Evolutionary conservation across 495 filamentous ascomycete species (phyloP).

Genomic region (Platismatia glauca): DNA sequence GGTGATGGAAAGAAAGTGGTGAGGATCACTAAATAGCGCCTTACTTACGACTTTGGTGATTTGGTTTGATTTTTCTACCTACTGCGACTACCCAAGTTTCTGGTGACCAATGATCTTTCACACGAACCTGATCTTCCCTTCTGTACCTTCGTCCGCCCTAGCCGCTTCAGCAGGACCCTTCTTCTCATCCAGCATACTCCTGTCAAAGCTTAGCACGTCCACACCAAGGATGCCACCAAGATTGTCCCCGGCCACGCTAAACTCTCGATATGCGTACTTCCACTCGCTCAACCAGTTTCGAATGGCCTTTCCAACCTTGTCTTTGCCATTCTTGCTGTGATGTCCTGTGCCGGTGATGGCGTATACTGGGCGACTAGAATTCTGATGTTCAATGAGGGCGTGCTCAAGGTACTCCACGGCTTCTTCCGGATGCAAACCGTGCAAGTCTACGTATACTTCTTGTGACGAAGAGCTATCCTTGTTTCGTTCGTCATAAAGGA

Average conservation of each 20-base stretch:
- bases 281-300: slow-evolving; percentile 87
- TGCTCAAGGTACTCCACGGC: slow-evolving; percentile 89
- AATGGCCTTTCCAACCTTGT: slow-evolving; percentile 94
- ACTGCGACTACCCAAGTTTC: slow-evolving; percentile 9
- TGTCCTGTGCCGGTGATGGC: slow-evolving; percentile 96
- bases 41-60: background rate
- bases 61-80: background rate
- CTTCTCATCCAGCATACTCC: slow-evolving; percentile 39
- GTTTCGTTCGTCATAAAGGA: slow-evolving; percentile 92
- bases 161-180: slow-evolving; percentile 31
- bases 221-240: slow-evolving; percentile 78
- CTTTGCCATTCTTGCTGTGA: slow-evolving; percentile 96
- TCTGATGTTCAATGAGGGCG: slow-evolving; percentile 71
- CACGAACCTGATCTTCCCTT: slow-evolving; percentile 50
- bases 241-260: slow-evolving; percentile 87
- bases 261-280: slow-evolving; percentile 93
- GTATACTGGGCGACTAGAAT: slow-evolving; percentile 70
- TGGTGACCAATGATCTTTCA: slow-evolving; percentile 17
- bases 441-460: slow-evolving; percentile 90
- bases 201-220: slow-evolving; percentile 83
- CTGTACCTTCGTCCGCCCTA: slow-evolving; percentile 36
- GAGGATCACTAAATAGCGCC: background rate
- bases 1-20: background rate
- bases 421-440: slow-evolving; percentile 95
- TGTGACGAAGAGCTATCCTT: slow-evolving; percentile 49